A percentile compares a stretch with the other conserved stretches of the same genome.
Conservation (phyloP, 805 yeast genomes). For the Pachysolen tannophilus region DNA sequence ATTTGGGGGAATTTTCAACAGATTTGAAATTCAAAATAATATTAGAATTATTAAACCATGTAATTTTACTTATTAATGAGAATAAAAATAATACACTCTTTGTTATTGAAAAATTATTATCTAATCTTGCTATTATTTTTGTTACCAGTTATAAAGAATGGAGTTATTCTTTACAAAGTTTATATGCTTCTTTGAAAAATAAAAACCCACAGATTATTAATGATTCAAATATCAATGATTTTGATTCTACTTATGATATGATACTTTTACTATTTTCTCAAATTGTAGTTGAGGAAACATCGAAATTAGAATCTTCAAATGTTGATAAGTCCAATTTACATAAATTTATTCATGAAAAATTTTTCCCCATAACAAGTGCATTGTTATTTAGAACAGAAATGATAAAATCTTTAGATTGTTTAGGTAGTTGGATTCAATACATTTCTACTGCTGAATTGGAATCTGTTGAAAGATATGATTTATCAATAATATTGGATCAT, state of each 20-base stretch:
- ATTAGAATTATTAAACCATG: slow-evolving; percentile 10
- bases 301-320: slow-evolving; percentile 25
- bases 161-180: slow-evolving; percentile 29
- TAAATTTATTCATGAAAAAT: slow-evolving; percentile 23
- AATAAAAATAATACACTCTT: slow-evolving; percentile 22
- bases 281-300: slow-evolving; percentile 44
- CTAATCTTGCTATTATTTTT: slow-evolving; percentile 44
- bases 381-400: slow-evolving; percentile 9
- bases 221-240: neutral
- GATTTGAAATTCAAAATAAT: neutral
- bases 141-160: slow-evolving; percentile 29
- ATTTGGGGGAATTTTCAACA: slow-evolving; percentile 1
- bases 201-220: neutral
- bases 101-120: slow-evolving; percentile 50
- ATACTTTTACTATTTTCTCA: slow-evolving; percentile 29
- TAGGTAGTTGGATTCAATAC: slow-evolving; percentile 29
- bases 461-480: slow-evolving; percentile 19
- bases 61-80: slow-evolving; percentile 7
- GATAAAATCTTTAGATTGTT: slow-evolving; percentile 16
- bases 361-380: slow-evolving; percentile 25
- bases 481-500: slow-evolving; percentile 12
- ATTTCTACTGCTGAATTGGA: slow-evolving; percentile 28
- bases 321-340: slow-evolving; percentile 25
- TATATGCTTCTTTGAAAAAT: slow-evolving; percentile 12
- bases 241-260: slow-evolving; percentile 7